phyloP scores from a whole-genome alignment of 169 alveolate genomes.

The Cryptosporidium sp. region DNA sequence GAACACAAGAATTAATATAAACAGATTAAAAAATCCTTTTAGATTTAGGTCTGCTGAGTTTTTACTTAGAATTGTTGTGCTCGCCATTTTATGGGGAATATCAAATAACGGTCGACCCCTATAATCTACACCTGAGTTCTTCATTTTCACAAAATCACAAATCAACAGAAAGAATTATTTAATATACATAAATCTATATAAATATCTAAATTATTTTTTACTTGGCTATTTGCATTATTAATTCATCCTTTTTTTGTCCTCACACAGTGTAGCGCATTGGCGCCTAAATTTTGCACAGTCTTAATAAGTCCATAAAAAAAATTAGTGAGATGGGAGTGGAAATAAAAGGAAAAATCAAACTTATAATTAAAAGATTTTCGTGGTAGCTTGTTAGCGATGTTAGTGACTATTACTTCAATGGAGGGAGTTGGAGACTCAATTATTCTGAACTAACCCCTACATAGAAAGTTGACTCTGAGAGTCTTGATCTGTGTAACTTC shows the following conservation, averaged over 20 bases:
- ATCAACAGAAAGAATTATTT: background rate
- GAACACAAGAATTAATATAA: constrained; percentile 85
- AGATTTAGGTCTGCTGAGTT: constrained; percentile 82
- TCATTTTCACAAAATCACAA: background rate
- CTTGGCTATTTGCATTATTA: background rate
- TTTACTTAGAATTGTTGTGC: constrained; percentile 68
- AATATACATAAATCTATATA: background rate
- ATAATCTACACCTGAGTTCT: constrained; percentile 22
- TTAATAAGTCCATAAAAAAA: background rate
- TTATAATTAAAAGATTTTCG: background rate
- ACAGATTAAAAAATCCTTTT: constrained; percentile 89
- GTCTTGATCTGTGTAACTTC: constrained; percentile 30
- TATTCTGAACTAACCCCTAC: background rate
- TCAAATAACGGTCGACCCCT: constrained; percentile 73
- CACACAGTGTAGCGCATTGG: constrained; percentile 30
- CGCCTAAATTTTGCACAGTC: constrained; percentile 28
- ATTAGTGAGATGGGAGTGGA: background rate
- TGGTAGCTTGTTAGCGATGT: background rate
- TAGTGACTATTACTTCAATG: background rate
- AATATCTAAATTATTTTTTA: constrained; percentile 7
- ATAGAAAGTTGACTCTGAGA: constrained; percentile 72
- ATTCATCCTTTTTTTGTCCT: constrained; percentile 50
- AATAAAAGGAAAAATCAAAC: background rate
- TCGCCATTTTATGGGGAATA: constrained; percentile 75
- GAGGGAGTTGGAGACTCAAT: background rate